Conservation (phyloP, 768 basidiomycete species). For the Suillus hirtellus region DNA sequence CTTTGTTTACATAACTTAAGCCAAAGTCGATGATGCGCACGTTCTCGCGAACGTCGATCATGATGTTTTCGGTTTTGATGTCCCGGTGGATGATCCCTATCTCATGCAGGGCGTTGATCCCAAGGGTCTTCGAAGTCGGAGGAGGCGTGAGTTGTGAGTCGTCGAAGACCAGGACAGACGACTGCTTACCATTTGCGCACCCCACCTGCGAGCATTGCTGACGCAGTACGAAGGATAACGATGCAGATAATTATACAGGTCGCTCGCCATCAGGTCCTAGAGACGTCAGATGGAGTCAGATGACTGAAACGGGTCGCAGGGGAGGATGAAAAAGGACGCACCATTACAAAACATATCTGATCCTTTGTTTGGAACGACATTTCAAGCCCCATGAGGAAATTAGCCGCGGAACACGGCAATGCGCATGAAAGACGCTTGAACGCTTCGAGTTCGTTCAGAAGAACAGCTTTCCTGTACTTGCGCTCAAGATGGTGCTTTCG, state of each 20-base stretch:
- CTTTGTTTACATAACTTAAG: background rate
- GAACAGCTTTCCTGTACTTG: constrained; percentile 15
- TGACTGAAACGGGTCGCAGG: background rate
- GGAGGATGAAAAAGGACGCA: constrained; percentile 15
- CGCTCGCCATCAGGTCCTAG: constrained; percentile 42
- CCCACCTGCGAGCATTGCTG: constrained; percentile 26
- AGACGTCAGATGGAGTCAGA: background rate
- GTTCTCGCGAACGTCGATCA: background rate
- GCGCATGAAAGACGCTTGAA: constrained; percentile 36
- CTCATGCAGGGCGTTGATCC: constrained; percentile 46
- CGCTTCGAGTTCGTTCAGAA: constrained; percentile 34
- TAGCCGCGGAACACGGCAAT: constrained; percentile 23
- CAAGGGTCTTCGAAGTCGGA: constrained; percentile 32
- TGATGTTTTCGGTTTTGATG: constrained; percentile 41
- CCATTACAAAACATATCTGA: constrained; percentile 41
- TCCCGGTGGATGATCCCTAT: constrained; percentile 69
- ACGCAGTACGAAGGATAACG: constrained; percentile 17
- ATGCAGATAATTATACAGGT: constrained; percentile 33
- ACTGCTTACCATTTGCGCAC: constrained; percentile 38
- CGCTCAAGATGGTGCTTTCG: constrained; percentile 20
- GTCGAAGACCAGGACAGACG: background rate
- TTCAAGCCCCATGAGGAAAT: constrained; percentile 41
- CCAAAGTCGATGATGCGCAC: background rate
- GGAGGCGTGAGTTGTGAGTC: constrained; percentile 4
- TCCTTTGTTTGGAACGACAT: constrained; percentile 35